Base-by-base conservation (phyloP, 2,329 filamentous ascomycete genomes). In the Lecanicillium sp. region DNA sequence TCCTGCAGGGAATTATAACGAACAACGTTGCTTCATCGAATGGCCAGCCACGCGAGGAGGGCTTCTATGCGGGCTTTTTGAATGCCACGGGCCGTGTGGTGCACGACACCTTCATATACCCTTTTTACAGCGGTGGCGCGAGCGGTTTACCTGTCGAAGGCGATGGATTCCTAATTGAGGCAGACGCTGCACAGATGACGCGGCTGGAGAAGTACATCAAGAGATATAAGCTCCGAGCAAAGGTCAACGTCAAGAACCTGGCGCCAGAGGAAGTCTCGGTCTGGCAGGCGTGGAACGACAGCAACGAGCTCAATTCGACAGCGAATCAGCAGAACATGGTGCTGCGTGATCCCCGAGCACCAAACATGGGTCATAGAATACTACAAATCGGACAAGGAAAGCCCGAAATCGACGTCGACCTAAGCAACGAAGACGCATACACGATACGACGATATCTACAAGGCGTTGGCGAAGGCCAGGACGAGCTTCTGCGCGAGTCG, bases 61-160 rank as follows among this genome's bases (percentile, higher is more conserved):
- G 78, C 4, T 80, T 83, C 57, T 96, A 94, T 61, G 73, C 83
- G 6, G 86, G 80, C 1, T 95, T 98, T 53, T 70, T 98, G 30
- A 94, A 84, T 48, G 86, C 90, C 7, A 77, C 78, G 43, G 92
- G 92, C 30, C 77, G 89, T 41, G 74, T 98, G 9, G 67, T 95
- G 31, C 77, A 90, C 64, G 92, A 98, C 63, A 83, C 88, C 37
- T 94, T 96, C 59, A 70, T 98, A 34, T 95, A 95, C 67, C 82
- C 80, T 0, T 64, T 75, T 46, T 53, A 62, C 33, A 50, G 47
- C 38, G 52, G 12, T 43, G 33, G 43, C 33, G 48, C 48, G 5
- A 51, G 44, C 29, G 48, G 49, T 11, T 38, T 48, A 13, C 43
- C 50, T 19, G 45, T 37, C 4, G 49, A 50, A n/a, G 52, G 51